Percentiles rank a stretch among this genome's conserved stretches.
Evolutionary conservation across 2,329 filamentous ascomycete species (phyloP).

Genomic region (Ophiostoma himal-ulmi): DNA sequence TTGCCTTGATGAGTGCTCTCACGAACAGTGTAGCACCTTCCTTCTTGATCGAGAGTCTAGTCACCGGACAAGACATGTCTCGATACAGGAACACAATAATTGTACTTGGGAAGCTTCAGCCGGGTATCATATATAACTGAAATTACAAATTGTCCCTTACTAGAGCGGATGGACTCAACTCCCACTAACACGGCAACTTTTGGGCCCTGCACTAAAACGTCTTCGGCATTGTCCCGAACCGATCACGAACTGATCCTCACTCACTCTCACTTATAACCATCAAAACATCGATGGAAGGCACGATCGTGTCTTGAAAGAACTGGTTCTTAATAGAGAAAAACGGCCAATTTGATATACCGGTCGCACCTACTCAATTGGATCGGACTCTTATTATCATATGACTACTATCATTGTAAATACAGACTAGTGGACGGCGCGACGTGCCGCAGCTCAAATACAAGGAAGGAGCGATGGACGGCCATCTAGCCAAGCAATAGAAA

Average conservation of each 20-base stretch:
- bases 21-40: slow-evolving; percentile 5
- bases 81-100: background rate
- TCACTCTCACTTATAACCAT: too few relatives aligned
- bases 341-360: background rate
- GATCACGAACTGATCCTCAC: background rate
- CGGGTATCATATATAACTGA: too few relatives aligned
- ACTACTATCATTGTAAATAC: background rate
- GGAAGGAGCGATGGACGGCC: background rate
- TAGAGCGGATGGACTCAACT: background rate
- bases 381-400: background rate
- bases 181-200: background rate
- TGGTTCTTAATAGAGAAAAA: background rate
- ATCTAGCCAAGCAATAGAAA: background rate
- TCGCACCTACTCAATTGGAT: background rate
- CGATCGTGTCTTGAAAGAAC: background rate
- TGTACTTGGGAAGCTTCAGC: background rate
- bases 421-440: background rate
- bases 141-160: too few relatives aligned
- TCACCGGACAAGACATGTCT: background rate
- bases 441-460: background rate
- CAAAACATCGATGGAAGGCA: background rate
- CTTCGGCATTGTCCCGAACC: background rate
- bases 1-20: background rate
- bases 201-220: background rate
- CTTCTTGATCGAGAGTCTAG: background rate